Conservation (phyloP, 2,329 filamentous ascomycete genomes). For the Botrytis squamosa region DNA sequence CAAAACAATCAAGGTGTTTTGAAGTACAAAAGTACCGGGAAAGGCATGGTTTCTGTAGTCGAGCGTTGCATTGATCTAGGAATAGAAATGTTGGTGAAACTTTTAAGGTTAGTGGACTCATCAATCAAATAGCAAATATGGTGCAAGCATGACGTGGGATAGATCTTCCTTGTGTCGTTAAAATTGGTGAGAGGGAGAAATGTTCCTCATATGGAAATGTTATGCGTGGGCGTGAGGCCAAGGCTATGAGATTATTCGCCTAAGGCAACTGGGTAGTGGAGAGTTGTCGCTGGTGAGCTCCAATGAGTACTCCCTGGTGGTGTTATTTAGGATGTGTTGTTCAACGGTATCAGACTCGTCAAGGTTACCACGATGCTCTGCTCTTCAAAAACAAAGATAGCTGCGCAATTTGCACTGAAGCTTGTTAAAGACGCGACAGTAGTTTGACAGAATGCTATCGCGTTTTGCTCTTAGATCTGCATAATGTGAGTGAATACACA, state of each 20-base stretch:
- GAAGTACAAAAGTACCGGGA: background rate
- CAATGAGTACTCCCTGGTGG: background rate
- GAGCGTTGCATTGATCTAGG: background rate
- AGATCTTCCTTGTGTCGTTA: constrained; percentile 7
- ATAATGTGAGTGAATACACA: background rate
- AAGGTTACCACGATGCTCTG: background rate
- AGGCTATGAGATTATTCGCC: background rate
- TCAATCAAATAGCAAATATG: constrained; percentile 21
- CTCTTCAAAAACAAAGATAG: background rate
- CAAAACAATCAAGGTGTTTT: background rate
- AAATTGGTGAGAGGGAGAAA: constrained; percentile 13
- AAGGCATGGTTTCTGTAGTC: constrained; percentile 21
- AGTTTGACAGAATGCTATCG: background rate
- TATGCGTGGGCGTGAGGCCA: background rate
- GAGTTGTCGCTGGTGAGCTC: background rate
- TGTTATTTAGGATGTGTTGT: background rate
- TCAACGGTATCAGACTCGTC: background rate
- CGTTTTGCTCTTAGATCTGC: background rate
- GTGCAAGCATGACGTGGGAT: constrained; percentile 10
- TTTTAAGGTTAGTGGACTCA: constrained; percentile 10
- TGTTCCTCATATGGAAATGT: constrained; percentile 18
- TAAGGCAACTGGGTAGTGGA: background rate
- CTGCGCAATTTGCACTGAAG: background rate
- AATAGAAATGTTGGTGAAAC: constrained; percentile 13
- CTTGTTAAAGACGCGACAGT: background rate